Base-by-base conservation (phyloP, 768 basidiomycete genomes). In the Amanita rubescens region DNA sequence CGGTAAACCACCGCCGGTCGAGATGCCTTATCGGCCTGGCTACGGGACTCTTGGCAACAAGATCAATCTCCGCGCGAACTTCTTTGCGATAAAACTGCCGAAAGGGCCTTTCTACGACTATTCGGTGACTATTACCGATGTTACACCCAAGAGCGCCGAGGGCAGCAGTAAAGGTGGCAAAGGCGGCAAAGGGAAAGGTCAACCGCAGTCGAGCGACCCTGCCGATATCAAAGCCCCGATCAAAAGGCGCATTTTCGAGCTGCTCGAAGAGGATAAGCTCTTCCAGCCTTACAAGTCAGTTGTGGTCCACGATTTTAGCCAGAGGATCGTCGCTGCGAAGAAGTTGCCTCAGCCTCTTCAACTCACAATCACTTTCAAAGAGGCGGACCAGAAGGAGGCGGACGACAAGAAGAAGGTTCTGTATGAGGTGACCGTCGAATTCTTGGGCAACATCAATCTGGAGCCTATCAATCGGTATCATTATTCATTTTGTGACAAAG, bases 21-120 rank as follows among this genome's bases (percentile, higher is more conserved):
- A 68, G 25, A 68, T 70, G 8, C 81, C 82, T 7, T 66, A 78
- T 4, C 75, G 82, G 15, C 80, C 82, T 1, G 80, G 79, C 1
- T 86, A 68, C 55, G 82, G 84, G 9, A 80, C 74, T 0, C 55
- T 66, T 3, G 83, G 83, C 22, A 69, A 46, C 11, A 57, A 71
- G 0, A 73, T 80, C 58, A 75, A 65, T 0, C 64, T 86, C 12
- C 74, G 85, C 1, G 73, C 82, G 17, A 87, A 86, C 61, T 84
- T 84, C 66, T 85, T 84, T 62, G 59, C 80, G 0, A 58, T 86
- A 10, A 72, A 63, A 27, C 59, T 78, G n/a, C 73, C 74, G 0
- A 72, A 74, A 39, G 71, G 71, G 0, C 68, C 70, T 0, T 62
- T 82, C 5, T 81, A 76, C 60, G 81, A 86, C 54, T 87, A 87